A percentile compares a stretch with the other conserved stretches of the same genome.
phyloP scores from a whole-genome alignment of 331 rosid species.

The Erythrophleum ivorense region DNA sequence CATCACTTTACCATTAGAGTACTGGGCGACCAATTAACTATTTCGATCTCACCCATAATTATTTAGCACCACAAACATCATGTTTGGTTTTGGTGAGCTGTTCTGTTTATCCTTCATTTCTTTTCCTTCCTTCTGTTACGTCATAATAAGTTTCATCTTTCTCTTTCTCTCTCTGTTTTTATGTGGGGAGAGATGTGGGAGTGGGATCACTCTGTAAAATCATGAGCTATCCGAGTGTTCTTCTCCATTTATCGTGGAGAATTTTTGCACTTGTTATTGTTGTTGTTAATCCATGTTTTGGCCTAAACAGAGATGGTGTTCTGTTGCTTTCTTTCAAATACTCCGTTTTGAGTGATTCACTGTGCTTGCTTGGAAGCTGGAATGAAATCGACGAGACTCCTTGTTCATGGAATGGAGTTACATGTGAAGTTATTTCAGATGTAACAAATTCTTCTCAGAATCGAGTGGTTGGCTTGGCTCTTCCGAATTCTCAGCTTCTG shows the following conservation, averaged over 20 bases:
- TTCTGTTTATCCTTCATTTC: constrained; percentile 1
- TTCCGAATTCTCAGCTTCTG: constrained; percentile 67
- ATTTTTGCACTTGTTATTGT: constrained; percentile 11
- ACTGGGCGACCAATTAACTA: constrained; percentile 38
- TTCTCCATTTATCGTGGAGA: constrained; percentile 44
- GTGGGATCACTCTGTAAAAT: constrained; percentile 48
- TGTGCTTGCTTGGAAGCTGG: constrained; percentile 54
- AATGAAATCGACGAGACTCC: constrained; percentile 62
- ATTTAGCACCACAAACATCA: constrained; percentile 36
- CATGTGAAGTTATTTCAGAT: constrained; percentile 39
- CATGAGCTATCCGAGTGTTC: constrained; percentile 51
- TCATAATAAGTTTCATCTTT: constrained; percentile 46
- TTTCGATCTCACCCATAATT: constrained; percentile 43
- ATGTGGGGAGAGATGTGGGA: constrained; percentile 49
- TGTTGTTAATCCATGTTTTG: constrained; percentile 40
- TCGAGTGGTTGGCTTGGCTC: constrained; percentile 59
- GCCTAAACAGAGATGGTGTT: constrained; percentile 62
- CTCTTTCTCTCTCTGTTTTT: constrained; percentile 31
- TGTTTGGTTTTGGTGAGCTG: constrained; percentile 54
- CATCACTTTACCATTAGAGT: constrained; percentile 18
- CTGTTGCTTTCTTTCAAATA: constrained; percentile 70
- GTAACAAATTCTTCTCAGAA: not conserved
- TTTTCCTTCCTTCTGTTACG: constrained; percentile 44
- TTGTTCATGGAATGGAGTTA: constrained; percentile 85
- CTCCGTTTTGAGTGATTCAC: constrained; percentile 69